Conservation (phyloP, 2,329 filamentous ascomycete genomes). For the Xylariaceae sp. region DNA sequence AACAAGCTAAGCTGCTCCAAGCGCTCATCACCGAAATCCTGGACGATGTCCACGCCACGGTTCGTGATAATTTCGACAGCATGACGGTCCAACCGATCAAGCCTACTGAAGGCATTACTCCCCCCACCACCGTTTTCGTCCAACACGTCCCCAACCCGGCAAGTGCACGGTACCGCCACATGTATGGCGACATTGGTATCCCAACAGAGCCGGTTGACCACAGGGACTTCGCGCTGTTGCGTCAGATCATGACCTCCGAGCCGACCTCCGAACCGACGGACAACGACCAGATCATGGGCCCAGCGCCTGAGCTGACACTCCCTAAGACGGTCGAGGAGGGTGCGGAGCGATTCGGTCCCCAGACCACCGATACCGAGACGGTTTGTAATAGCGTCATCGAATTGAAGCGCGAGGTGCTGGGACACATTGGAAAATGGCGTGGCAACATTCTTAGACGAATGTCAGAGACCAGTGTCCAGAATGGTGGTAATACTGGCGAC, state of each 20-base stretch:
- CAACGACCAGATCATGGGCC: slow-evolving; percentile 5
- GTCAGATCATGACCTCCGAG: slow-evolving; percentile 19
- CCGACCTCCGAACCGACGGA: slow-evolving; percentile 11
- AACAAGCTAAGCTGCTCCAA: slow-evolving; percentile 49
- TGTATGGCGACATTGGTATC: slow-evolving; percentile 27
- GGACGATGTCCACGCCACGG: slow-evolving; percentile 50
- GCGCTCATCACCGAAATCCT: slow-evolving; percentile 48
- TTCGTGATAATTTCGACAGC: slow-evolving; percentile 49
- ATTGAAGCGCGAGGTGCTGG: slow-evolving; percentile 63
- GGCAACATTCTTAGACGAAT: slow-evolving; percentile 63
- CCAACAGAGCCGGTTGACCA: slow-evolving; percentile 21
- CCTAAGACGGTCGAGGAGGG: slow-evolving; percentile 32
- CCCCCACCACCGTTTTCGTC: slow-evolving; percentile 29
- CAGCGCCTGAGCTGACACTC: slow-evolving; percentile 20
- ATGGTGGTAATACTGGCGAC: slow-evolving; percentile 31
- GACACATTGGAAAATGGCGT: slow-evolving; percentile 78
- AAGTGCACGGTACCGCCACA: slow-evolving; percentile 29
- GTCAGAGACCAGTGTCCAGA: slow-evolving; percentile 58
- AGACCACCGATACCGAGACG: slow-evolving; percentile 36
- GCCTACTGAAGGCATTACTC: slow-evolving; percentile 25
- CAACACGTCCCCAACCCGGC: slow-evolving; percentile 33
- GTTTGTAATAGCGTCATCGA: slow-evolving; percentile 45
- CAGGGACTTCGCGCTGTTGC: slow-evolving; percentile 19
- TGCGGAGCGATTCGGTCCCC: slow-evolving; percentile 24
- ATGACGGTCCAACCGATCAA: slow-evolving; percentile 33